Conservation (phyloP, 306 rosid genomes). For the Castanea crenata region DNA sequence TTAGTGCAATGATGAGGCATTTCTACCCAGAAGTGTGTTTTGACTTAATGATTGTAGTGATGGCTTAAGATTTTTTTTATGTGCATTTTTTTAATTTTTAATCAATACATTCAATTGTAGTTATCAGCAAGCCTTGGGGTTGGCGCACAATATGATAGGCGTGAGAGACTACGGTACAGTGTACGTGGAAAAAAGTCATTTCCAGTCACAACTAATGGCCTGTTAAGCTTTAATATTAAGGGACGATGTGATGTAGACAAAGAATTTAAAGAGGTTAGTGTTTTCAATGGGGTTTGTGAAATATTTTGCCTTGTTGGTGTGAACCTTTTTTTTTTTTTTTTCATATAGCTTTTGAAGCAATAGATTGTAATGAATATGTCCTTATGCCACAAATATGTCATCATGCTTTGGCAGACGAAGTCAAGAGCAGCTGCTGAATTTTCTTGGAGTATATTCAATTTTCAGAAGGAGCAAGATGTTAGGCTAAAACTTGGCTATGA, state of each 20-base stretch:
- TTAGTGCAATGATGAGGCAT: conserved; percentile 54
- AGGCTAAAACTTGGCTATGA: conserved; percentile 81
- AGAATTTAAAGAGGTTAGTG: conserved; percentile 62
- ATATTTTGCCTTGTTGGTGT: background rate
- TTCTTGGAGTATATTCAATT: conserved; percentile 65
- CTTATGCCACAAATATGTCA: background rate
- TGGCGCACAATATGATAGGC: conserved; percentile 59
- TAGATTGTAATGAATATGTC: background rate
- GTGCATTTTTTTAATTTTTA: background rate
- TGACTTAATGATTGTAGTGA: background rate
- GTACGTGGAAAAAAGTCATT: conserved; percentile 70
- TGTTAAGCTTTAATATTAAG: conserved; percentile 61
- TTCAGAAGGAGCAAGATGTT: conserved; percentile 84
- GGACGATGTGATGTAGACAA: conserved; percentile 63
- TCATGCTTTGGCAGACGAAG: conserved; percentile 45
- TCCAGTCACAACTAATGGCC: conserved; percentile 52
- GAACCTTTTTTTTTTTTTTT: background rate
- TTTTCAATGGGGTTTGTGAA: background rate
- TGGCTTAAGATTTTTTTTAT: background rate
- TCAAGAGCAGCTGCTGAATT: conserved; percentile 76
- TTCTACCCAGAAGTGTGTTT: conserved; percentile 65
- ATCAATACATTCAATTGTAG: conserved; percentile 36
- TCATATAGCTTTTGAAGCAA: background rate
- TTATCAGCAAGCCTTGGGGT: conserved; percentile 70
- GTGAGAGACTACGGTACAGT: conserved; percentile 50